Base-by-base conservation (phyloP, 805 yeast genomes). In the Kuraishia piskuri region DNA sequence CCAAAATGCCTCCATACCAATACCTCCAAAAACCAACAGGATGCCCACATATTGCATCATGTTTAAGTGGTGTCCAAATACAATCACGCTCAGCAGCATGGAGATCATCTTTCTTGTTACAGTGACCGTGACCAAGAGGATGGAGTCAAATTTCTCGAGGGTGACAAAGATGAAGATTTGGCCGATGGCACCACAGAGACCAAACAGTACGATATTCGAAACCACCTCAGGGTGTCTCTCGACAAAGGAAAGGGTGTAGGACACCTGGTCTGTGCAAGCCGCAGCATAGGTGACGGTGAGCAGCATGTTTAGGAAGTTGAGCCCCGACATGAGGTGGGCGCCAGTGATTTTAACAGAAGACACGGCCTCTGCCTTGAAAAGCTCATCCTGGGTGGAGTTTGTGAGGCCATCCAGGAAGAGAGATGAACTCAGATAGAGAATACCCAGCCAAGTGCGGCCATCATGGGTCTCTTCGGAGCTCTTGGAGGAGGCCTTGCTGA, bases 91-190 rank as follows among this genome's bases (percentile, higher is more conserved):
- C 52, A 92, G 69, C 36, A 90, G 76, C 98, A 94, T 92, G 45
- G 97, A 90, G 50, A 90, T 73, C 97, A 94, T 92, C 64, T 94
- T 94, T 61, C 99, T 78, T 1, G 99, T 92, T 9, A 94, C 97
- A 0, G 98, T 94, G 19, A 95, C 92, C 46, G 96, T 92, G 25
- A 92, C 90, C 53, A 94, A 73, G 0, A 88, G 79, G 55, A 94
- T 72, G 1, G 97, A 89, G 50, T 92, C 96, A 64, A 88, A 94
- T 54, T 80, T 77, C 60, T 89, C 94, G 49, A 94, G 71, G 1
- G 96, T 90, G 52, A 83, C 68, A 64, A 91, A 94, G 47, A 94
- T 89, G 69, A 95, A 94, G n/a, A 91, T 80, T 68, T 94, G 98
- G 17, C 99, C 99, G 24, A 90, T 62, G 0, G 97, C 84, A 2